A percentile compares a stretch with the other conserved stretches of the same genome.
Evolutionary conservation across 140 eudicot genomes (phyloP).

Genomic region (Stevia rebaudiana): DNA sequence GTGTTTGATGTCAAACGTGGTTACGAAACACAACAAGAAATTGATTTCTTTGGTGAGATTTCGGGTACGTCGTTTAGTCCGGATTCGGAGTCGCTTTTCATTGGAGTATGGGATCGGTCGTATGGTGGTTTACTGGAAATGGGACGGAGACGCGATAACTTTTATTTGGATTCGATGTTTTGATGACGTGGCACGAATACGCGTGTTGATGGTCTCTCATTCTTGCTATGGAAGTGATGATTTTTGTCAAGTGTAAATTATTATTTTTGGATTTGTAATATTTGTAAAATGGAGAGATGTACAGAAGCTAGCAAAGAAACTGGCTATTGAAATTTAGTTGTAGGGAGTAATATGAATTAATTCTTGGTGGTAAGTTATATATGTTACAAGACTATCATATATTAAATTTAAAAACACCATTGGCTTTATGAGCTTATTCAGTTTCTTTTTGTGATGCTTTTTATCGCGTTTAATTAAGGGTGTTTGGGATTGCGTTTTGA

Average conservation of each 20-base stretch:
- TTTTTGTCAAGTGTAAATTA: conserved; percentile 3
- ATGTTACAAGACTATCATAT: conserved; percentile 1
- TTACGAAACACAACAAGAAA: conserved; percentile 73
- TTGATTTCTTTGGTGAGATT: conserved; percentile 94
- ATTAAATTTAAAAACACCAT: neutral
- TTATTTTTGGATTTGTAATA: neutral
- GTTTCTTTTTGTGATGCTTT: neutral
- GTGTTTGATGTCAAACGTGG: conserved; percentile 66
- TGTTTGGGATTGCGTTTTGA: neutral
- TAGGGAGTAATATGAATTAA: neutral
- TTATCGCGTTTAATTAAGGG: neutral
- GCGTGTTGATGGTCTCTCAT: too few species aligned
- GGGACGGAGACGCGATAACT: conserved; percentile 48
- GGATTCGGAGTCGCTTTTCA: conserved; percentile 70
- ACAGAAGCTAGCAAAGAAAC: conserved; percentile 31
- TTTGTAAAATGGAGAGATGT: conserved; percentile 32
- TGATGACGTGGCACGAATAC: conserved; percentile 16
- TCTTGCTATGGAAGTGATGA: neutral
- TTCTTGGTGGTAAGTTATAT: too few species aligned
- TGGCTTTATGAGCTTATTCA: neutral
- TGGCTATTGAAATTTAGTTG: conserved; percentile 7
- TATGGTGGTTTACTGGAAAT: conserved; percentile 79
- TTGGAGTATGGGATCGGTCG: conserved; percentile 90
- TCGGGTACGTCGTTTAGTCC: conserved; percentile 88
- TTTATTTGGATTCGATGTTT: conserved; percentile 53